Conservation (phyloP, 2,329 filamentous ascomycete species). For the Neofusicoccum ribis region DNA sequence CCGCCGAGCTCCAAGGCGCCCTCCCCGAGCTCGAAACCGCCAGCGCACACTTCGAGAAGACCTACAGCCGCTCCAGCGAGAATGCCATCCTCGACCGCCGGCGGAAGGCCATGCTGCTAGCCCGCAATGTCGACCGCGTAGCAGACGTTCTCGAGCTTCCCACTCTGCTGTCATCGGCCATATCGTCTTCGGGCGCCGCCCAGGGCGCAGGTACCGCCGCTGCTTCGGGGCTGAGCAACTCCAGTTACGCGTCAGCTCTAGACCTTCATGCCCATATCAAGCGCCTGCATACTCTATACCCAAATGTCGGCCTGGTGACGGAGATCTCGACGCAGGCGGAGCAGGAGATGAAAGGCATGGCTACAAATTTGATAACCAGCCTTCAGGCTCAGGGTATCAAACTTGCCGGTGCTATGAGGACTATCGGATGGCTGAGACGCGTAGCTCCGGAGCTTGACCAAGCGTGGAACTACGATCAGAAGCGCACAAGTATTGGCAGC, state of each 20-base stretch:
- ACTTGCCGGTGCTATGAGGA: constrained; percentile 85
- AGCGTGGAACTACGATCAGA: constrained; percentile 31
- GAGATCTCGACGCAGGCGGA: constrained; percentile 78
- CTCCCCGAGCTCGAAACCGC: constrained; percentile 79
- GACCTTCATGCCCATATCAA: constrained; percentile 94
- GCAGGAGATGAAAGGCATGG: constrained; percentile 84
- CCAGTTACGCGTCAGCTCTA: constrained; percentile 84
- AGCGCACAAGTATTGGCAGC: constrained; percentile 27
- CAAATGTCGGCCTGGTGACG: constrained; percentile 71
- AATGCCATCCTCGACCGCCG: constrained; percentile 66
- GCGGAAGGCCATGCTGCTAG: constrained; percentile 76
- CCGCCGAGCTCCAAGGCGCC: constrained; percentile 65
- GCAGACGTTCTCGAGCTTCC: constrained; percentile 91
- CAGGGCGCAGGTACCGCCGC: constrained; percentile 46
- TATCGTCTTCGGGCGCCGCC: constrained; percentile 52
- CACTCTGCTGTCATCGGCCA: constrained; percentile 77
- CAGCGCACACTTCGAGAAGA: constrained; percentile 76
- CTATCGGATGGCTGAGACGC: constrained; percentile 85
- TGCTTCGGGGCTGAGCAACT: constrained; percentile 42
- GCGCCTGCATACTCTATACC: constrained; percentile 78
- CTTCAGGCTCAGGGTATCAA: constrained; percentile 79
- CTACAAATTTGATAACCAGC: constrained; percentile 75
- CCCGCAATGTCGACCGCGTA: constrained; percentile 84
- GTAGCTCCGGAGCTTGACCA: constrained; percentile 77
- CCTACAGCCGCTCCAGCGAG: constrained; percentile 73